These are phyloP conservation scores for Acer yangbiense DNA, from an alignment of 345 rosid species.

Conservation along the genomic window DNA sequence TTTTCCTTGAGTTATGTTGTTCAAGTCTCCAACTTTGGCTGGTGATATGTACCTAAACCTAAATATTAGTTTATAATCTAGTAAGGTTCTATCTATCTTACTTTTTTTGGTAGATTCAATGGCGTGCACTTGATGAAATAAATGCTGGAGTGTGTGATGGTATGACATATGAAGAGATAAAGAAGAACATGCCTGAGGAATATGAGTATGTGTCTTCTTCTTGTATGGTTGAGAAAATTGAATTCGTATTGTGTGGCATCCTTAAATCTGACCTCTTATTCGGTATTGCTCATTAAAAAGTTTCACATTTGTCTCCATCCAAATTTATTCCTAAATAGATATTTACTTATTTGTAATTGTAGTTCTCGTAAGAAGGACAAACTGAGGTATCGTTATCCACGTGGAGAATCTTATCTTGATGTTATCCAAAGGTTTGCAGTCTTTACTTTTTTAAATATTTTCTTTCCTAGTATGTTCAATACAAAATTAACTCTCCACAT, in stretches of 20 bases:
- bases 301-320: background rate
- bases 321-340: background rate
- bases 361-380: conserved; percentile 93
- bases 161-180: conserved; percentile 96
- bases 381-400: conserved; percentile 91
- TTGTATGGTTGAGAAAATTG: background rate
- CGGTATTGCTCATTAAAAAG: background rate
- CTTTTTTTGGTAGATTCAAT: conserved; percentile 71
- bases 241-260: background rate
- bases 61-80: background rate
- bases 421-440: conserved; percentile 86
- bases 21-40: conserved; percentile 3
- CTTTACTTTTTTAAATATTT: background rate
- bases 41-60: background rate
- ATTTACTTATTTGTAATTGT: conserved; percentile 15
- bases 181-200: conserved; percentile 94
- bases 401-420: conserved; percentile 99
- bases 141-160: conserved; percentile 99
- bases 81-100: background rate
- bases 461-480: conserved; percentile 8
- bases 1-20: conserved; percentile 7
- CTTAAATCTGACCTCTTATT: background rate
- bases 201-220: conserved; percentile 67
- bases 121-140: conserved; percentile 99
- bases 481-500: conserved; percentile 12